Evolutionary conservation across 2,329 filamentous ascomycete species (phyloP).

Genomic region (Fusarium neocosmosporiellum): DNA sequence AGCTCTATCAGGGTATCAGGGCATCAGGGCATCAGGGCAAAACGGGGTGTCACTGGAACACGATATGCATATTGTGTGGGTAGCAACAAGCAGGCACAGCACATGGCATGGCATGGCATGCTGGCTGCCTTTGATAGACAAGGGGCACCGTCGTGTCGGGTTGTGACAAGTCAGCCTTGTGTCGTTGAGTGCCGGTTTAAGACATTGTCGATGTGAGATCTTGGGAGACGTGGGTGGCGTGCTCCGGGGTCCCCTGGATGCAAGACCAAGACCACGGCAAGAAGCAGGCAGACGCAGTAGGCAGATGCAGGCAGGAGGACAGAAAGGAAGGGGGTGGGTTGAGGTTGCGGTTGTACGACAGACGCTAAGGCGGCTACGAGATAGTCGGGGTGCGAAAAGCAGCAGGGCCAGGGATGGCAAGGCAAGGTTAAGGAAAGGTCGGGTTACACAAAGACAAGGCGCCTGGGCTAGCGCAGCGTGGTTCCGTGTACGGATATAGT

Average conservation of each 20-base stretch:
- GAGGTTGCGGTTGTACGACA: conserved; percentile 40
- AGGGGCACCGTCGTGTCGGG: conserved; percentile 27
- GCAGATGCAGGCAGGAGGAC: neutral
- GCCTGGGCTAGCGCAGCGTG: conserved; percentile 11
- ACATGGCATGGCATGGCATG: conserved; percentile 2
- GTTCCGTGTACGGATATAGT: neutral
- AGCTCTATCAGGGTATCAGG: neutral
- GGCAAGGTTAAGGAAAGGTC: conserved; percentile 37
- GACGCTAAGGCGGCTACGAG: conserved; percentile 36
- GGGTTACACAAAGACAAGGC: conserved; percentile 37
- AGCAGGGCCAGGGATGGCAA: conserved; percentile 26
- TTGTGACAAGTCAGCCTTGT: conserved; percentile 22
- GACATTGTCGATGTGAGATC: conserved; percentile 36
- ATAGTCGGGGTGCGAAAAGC: conserved; percentile 36
- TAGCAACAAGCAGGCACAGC: neutral
- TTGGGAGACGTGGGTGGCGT: conserved; percentile 33
- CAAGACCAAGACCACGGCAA: neutral
- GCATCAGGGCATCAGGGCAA: neutral
- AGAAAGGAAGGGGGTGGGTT: conserved; percentile 25
- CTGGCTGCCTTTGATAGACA: neutral
- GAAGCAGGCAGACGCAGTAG: conserved; percentile 1
- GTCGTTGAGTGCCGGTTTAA: conserved; percentile 25
- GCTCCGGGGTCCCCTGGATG: conserved; percentile 5
- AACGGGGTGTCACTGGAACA: neutral
- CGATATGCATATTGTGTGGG: neutral